Evolutionary conservation across 2,329 filamentous ascomycete genomes (phyloP).

Genomic region (Fusarium sp.): DNA sequence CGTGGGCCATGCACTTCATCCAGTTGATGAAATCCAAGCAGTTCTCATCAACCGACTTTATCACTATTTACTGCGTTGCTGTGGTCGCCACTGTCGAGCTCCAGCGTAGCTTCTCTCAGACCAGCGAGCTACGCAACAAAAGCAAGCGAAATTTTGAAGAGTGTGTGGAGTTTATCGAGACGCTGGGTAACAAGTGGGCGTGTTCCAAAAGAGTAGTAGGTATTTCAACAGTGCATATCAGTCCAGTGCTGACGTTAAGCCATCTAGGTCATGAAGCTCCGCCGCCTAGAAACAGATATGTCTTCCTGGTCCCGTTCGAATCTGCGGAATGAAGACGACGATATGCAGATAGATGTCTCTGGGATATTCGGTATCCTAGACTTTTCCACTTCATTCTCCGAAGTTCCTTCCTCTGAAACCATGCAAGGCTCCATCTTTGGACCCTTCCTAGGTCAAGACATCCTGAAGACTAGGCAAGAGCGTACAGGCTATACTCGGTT

Average conservation of each 20-base stretch:
- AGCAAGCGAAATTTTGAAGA: not conserved
- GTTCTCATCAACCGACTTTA: conserved; percentile 2
- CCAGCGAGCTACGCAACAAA: not conserved
- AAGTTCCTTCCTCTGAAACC: not conserved
- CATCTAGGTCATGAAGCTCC: not conserved
- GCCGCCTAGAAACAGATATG: not conserved
- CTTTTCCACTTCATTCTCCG: not conserved
- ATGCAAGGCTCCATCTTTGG: not conserved
- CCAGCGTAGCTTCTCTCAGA: conserved; percentile 3
- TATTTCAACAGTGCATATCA: not conserved
- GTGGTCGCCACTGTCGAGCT: conserved; percentile 15
- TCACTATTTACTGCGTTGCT: conserved; percentile 6
- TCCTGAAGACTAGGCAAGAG: not conserved
- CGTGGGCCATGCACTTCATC: conserved; percentile 13
- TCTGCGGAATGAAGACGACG: not conserved
- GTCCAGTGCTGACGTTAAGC: not conserved
- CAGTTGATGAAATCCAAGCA: conserved; percentile 2
- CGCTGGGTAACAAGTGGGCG: not conserved
- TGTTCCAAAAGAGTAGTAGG: not conserved
- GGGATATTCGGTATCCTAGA: not conserved
- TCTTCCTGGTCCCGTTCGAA: not conserved
- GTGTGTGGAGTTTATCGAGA: not conserved
- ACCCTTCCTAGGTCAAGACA: not conserved
- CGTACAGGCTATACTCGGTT: not conserved
- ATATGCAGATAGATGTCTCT: not conserved